phyloP scores from a whole-genome alignment of 805 yeast species.

The Candida odintsovae region DNA sequence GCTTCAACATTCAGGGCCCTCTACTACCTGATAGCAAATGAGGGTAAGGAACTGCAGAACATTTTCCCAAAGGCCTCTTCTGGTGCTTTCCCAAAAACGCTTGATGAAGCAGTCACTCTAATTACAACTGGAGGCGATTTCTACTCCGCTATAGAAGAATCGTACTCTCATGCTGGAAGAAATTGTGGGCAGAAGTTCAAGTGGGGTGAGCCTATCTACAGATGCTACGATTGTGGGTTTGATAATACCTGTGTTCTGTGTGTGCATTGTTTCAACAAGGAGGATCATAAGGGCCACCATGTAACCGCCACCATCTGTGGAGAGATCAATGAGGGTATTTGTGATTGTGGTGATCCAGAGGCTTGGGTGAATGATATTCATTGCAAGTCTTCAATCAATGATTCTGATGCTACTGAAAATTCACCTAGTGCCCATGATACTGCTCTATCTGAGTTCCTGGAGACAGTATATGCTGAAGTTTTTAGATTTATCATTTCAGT shows the following conservation, averaged over 20 bases:
- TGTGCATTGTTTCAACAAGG: conserved; percentile 62
- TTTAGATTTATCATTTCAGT: conserved; percentile 41
- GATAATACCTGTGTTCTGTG: conserved; percentile 80
- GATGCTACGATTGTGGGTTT: conserved; percentile 71
- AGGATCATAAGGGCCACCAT: conserved; percentile 63
- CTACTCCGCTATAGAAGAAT: neutral
- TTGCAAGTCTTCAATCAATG: conserved; percentile 38
- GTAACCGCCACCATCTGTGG: conserved; percentile 40
- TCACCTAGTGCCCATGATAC: conserved; percentile 1
- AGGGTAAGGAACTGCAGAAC: neutral
- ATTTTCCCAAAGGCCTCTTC: neutral
- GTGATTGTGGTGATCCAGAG: conserved; percentile 85
- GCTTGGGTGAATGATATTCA: conserved; percentile 54
- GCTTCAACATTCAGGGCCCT: neutral
- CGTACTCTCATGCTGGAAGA: conserved; percentile 43
- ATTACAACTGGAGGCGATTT: neutral
- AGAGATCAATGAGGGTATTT: conserved; percentile 31
- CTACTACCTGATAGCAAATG: neutral
- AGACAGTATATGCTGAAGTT: conserved; percentile 27
- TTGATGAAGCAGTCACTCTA: neutral
- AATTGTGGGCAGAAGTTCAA: conserved; percentile 64
- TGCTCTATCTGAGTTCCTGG: neutral
- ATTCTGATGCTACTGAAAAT: conserved; percentile 9
- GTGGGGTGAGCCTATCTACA: conserved; percentile 58
- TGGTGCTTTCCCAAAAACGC: neutral